Evolutionary conservation across 2,329 filamentous ascomycete species (phyloP).

Genomic region (Shiraia sp.): DNA sequence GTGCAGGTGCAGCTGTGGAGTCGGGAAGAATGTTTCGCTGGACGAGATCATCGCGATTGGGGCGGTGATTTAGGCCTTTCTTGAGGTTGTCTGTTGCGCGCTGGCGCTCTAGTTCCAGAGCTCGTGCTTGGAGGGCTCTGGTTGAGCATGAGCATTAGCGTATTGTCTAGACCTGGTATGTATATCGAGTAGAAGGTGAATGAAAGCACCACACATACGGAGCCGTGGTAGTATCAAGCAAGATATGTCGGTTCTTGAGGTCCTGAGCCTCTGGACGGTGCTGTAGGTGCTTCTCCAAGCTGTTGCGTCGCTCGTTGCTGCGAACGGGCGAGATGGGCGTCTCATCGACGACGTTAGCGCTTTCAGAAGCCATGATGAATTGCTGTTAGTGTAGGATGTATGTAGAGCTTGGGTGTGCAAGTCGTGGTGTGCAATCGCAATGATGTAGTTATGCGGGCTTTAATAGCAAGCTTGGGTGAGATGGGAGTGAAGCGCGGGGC

Average conservation of each 20-base stretch:
- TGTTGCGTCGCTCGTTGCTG: slow-evolving; percentile 64
- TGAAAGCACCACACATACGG: slow-evolving; percentile 62
- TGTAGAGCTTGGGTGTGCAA: not conserved
- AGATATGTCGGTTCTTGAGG: slow-evolving; percentile 69
- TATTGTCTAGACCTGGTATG: not conserved
- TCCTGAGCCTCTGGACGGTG: slow-evolving; percentile 59
- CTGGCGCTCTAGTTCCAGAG: slow-evolving; percentile 67
- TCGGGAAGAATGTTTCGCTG: slow-evolving; percentile 87
- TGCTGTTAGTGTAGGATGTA: slow-evolving; percentile 10
- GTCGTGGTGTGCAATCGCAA: slow-evolving; percentile 3
- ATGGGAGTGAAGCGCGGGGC: slow-evolving; percentile 2
- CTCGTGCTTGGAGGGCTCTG: slow-evolving; percentile 65
- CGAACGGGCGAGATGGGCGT: slow-evolving; percentile 48
- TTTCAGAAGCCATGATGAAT: slow-evolving; percentile 33
- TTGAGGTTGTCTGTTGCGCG: slow-evolving; percentile 65
- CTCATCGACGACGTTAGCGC: slow-evolving; percentile 37
- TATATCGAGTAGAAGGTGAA: slow-evolving; percentile 1
- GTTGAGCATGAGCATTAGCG: slow-evolving; percentile 2
- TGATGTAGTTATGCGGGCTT: not conserved
- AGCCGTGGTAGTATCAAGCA: slow-evolving; percentile 68
- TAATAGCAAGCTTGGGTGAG: not conserved
- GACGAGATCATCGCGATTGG: slow-evolving; percentile 74
- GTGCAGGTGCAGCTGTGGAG: slow-evolving; percentile 74
- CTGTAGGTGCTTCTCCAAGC: slow-evolving; percentile 54
- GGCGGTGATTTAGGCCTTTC: slow-evolving; percentile 65